Evolutionary conservation across 2,329 filamentous ascomycete genomes (phyloP), one percentile per base, ranked within the genome.

Genomic region (Periglandula ipomoeae): DNA sequence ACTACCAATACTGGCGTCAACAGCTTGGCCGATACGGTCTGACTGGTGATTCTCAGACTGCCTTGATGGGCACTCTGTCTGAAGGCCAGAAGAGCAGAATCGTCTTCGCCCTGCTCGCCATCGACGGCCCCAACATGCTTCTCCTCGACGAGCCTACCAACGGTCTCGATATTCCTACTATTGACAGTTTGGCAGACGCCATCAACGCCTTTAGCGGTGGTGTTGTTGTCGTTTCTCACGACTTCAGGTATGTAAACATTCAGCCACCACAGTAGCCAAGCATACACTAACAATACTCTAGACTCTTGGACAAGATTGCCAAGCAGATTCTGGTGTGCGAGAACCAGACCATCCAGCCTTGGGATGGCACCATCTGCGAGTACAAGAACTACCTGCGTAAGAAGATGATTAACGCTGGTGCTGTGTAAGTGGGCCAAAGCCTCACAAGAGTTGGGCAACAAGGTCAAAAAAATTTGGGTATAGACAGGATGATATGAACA

Each of bases 321-420:
- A 98, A 98, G 80, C 89, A 98, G 70, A 98, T 98, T 70, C 83
- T 98, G 73, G 93, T 98, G 49, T 98, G 94, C 72, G 93, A 98
- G 75, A 89, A 98, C 82, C 89, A 90, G 79, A 90, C 89, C 13
- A 89, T 97, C 60, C 83, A 79, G 60, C 73, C 81, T 61, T 98
- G 93, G 93, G 84, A 91, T 55, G 91, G 91, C 61, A 74, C 72
- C 56, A 98, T 98, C 63, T 85, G 84, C 59, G 84, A 89, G 52
- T 98, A 98, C 87, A 98, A 98, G 87, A 87, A 94, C 74, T 82
- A 96, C 73, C 80, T 98, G 63, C 85, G 91, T 67, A 97, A 97
- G 84, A 97, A 97, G 88, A 98, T 98, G 93, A 74, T 95, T 64
- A 80, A 81, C 41, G 73, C 81, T 49, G 91, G 91, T 68, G 87